Base-by-base conservation (phyloP, 2,329 filamentous ascomycete genomes). In the Lachnellula arida region DNA sequence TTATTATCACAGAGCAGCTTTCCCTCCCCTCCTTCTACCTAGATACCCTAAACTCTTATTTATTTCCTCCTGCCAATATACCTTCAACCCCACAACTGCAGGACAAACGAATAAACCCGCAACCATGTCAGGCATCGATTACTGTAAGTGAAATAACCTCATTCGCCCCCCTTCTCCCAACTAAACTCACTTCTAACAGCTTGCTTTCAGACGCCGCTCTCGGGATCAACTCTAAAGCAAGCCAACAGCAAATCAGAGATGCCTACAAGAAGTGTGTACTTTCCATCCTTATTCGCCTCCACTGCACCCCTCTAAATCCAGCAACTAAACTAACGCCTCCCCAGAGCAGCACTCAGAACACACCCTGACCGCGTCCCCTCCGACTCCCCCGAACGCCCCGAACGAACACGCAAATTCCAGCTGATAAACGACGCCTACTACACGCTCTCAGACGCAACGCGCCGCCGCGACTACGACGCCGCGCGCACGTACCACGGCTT, bases 381-480 rank as follows among this genome's bases (percentile, higher is more conserved):
- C 62, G 85, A 91, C 73, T 93, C 91, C 5, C 90, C 92, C 39
- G 91, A 97, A 65, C 89, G 93, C 61, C 73, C 84, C 22, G 73
- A 82, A 12, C 88, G 92, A 67, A 99, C 94, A 5, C 89, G 88
- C 68, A 87, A 87, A 70, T 96, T 96, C 76, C 91, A 96, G 72
- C 83, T 89, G 62, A 89, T 96, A 67, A 96, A 95, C 75, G 91
- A 96, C 69, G 91, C 91, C 60, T 96, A 96, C 78, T 96, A 90
- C 72, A 92, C 89, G 0, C 85, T 97, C 28, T 96, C 89, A 0
- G 92, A 97, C 70, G 70, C 86, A 8, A 74, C 78, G 0, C 84
- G 93, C 28, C 85, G 93, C 52, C 80, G 84, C 59, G 91, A 96
- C 57, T 97, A 97, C 75, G 93, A 97, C 69, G 78, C 82, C 52